phyloP scores from a whole-genome alignment of 495 filamentous ascomycete species.

The Daldinia caldariorum region DNA sequence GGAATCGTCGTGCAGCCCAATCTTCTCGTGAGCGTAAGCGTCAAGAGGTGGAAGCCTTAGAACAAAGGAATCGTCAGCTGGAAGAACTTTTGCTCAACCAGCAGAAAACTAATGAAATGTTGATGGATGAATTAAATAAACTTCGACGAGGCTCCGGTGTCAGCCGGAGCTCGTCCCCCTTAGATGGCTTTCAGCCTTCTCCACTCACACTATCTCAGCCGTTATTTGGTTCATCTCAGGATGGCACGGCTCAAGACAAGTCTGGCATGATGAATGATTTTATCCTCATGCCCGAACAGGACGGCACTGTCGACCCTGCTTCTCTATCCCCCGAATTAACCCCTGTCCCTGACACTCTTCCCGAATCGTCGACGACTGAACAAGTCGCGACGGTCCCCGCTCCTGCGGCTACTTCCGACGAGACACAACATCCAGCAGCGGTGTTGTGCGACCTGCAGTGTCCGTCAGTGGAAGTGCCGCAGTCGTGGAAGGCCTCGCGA shows the following conservation, averaged over 20 bases:
- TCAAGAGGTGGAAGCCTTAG: conserved; percentile 89
- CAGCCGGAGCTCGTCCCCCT: conserved; percentile 54
- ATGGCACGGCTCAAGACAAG: conserved; percentile 44
- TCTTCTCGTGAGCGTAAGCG: conserved; percentile 96
- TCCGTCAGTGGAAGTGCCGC: conserved; percentile 76
- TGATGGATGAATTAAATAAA: conserved; percentile 72
- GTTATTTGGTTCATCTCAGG: conserved; percentile 58
- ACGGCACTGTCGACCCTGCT: conserved; percentile 63
- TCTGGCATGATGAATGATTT: conserved; percentile 51
- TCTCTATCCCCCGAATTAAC: conserved; percentile 62
- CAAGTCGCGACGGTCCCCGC: conserved; percentile 41
- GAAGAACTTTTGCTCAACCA: conserved; percentile 70
- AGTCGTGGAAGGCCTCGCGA: conserved; percentile 67
- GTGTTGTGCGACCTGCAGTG: conserved; percentile 99
- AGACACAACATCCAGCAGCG: conserved; percentile 99
- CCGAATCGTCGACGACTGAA: conserved; percentile 39
- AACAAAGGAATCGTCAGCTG: conserved; percentile 77
- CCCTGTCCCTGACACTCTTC: conserved; percentile 50
- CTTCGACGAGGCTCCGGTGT: conserved; percentile 65
- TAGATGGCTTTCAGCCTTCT: conserved; percentile 52
- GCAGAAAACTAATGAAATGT: conserved; percentile 70
- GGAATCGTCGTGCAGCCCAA: conserved; percentile 95
- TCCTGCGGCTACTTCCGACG: conserved; percentile 72
- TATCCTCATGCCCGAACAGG: conserved; percentile 48
- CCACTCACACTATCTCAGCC: conserved; percentile 63